A percentile compares a stretch with the other conserved stretches of the same genome.
Conservation (phyloP, 129 eudicot genomes). For the Scalesia atractyloides region DNA sequence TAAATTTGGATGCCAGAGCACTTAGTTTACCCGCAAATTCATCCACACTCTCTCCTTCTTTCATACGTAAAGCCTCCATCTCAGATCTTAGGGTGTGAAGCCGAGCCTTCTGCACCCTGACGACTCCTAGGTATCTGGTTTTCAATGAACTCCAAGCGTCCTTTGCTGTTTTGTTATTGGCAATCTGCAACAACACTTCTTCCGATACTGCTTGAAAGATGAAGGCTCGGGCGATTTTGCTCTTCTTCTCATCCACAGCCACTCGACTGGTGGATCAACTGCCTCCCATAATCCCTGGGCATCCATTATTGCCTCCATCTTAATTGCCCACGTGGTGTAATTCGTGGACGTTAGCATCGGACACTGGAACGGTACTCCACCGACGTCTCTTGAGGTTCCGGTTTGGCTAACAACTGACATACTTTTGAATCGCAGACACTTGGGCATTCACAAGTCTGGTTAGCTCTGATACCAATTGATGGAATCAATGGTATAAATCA, state of each 20-base stretch:
- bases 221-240: not conserved
- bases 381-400: not conserved
- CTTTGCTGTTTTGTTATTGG: not conserved
- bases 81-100: not conserved
- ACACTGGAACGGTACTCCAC: not conserved
- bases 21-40: not conserved
- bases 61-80: not conserved
- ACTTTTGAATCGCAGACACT: not conserved
- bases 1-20: not conserved
- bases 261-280: not conserved
- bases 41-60: not conserved
- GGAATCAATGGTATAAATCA: not conserved
- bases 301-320: not conserved
- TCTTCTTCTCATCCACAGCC: not conserved
- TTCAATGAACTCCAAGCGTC: not conserved
- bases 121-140: not conserved
- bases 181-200: not conserved
- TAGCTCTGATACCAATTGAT: conserved; percentile 1
- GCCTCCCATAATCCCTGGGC: not conserved
- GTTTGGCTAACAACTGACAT: not conserved
- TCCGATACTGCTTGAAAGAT: not conserved
- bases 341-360: not conserved
- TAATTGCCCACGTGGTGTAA: not conserved
- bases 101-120: not conserved
- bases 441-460: not conserved